These are phyloP conservation scores for Micromonas commoda DNA, from an alignment of 139 green algal species.

Conservation along the genomic window DNA sequence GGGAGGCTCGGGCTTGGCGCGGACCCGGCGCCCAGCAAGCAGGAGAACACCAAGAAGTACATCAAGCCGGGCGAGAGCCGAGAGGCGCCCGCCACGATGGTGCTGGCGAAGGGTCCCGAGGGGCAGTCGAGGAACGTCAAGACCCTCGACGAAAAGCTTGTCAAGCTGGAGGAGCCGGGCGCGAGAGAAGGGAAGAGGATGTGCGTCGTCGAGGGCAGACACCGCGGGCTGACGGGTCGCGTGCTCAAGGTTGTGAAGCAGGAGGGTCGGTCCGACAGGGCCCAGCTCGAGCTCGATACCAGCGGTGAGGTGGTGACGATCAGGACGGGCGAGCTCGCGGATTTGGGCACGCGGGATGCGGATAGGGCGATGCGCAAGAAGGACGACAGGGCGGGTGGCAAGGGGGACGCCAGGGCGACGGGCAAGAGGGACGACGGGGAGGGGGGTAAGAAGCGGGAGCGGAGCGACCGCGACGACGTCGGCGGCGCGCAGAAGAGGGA, in stretches of 20 bases:
- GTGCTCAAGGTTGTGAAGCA: conserved; percentile 28
- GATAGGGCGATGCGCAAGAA: conserved; percentile 24
- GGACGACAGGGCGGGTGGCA: background rate
- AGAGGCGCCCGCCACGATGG: conserved; percentile 34
- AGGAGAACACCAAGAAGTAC: conserved; percentile 30
- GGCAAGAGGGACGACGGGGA: background rate
- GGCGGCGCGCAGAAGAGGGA: conserved; percentile 3
- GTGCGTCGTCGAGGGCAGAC: conserved; percentile 35
- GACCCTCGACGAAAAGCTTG: conserved; percentile 46
- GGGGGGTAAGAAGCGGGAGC: conserved; percentile 10
- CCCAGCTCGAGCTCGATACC: conserved; percentile 32
- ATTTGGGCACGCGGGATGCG: conserved; percentile 16
- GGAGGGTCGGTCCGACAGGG: conserved; percentile 30
- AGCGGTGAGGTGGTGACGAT: conserved; percentile 39
- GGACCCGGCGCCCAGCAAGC: conserved; percentile 22
- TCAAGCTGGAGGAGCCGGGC: conserved; percentile 40
- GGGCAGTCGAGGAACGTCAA: conserved; percentile 39
- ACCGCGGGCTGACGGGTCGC: conserved; percentile 35
- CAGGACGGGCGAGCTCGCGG: conserved; percentile 31
- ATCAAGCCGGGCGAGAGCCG: conserved; percentile 44
- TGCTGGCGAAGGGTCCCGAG: conserved; percentile 19
- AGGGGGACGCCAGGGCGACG: background rate
- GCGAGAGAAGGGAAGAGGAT: conserved; percentile 41
- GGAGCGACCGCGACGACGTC: background rate
- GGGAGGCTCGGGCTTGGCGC: conserved; percentile 46